Evolutionary conservation across 352 stramenopile species (phyloP).

Genomic region (Phytophthora syringae): DNA sequence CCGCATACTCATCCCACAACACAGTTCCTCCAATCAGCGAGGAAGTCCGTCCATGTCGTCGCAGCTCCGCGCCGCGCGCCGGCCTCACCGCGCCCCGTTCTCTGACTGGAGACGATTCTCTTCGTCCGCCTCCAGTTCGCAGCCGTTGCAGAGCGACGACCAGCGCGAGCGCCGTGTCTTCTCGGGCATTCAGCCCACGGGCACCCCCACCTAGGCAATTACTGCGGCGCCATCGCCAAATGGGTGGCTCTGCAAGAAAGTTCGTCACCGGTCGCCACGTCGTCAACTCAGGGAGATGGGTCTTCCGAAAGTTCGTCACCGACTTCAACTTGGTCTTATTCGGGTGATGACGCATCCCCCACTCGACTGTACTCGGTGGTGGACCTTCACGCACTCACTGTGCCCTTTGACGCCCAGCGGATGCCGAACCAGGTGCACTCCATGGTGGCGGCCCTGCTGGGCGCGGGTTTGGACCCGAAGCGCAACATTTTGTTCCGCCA

Average conservation of each 20-base stretch:
- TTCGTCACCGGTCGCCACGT: conserved; percentile 13
- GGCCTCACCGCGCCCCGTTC: neutral
- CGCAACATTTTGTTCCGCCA: conserved; percentile 84
- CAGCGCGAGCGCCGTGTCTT: conserved; percentile 80
- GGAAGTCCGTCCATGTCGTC: conserved; percentile 17
- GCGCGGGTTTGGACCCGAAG: conserved; percentile 88
- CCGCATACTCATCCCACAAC: neutral
- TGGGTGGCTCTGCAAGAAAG: conserved; percentile 96
- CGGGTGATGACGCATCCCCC: neutral
- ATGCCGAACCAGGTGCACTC: conserved; percentile 91
- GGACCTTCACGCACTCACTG: conserved; percentile 98
- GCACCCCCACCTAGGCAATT: conserved; percentile 99
- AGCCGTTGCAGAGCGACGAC: conserved; percentile 11
- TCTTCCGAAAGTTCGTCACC: conserved; percentile 28
- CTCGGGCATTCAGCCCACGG: conserved; percentile 98
- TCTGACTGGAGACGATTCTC: neutral
- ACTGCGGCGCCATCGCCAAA: conserved; percentile 97
- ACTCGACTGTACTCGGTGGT: conserved; percentile 88
- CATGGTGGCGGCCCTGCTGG: conserved; percentile 95
- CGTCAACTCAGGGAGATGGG: conserved; percentile 7
- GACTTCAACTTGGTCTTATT: conserved; percentile 23
- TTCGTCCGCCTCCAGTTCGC: conserved; percentile 1
- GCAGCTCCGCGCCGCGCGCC: conserved; percentile 2
- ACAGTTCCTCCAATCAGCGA: conserved; percentile 1
- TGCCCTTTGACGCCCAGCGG: conserved; percentile 92